phyloP scores from a whole-genome alignment of 176 grass and related monocot species.

The Dactylis glomerata region DNA sequence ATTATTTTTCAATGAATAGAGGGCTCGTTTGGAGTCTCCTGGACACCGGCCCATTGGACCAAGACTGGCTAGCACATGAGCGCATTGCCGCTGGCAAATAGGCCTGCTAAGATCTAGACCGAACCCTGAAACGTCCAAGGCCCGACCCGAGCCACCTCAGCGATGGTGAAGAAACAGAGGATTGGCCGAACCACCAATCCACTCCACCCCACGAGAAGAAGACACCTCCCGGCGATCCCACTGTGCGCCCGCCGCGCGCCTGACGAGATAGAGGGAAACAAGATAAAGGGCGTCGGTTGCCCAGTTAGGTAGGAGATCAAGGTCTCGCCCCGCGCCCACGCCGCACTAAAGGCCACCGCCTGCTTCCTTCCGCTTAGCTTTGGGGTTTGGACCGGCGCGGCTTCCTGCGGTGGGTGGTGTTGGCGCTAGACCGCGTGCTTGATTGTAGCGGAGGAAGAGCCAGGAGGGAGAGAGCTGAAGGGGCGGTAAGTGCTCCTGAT shows the following conservation, averaged over 20 bases:
- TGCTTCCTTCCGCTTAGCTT: not conserved
- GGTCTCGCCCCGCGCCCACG: constrained; percentile 33
- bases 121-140: too few relatives aligned
- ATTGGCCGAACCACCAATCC: not conserved
- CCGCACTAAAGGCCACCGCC: constrained; percentile 33
- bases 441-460: not conserved
- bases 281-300: not conserved
- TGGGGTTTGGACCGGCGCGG: constrained; percentile 26
- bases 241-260: not conserved
- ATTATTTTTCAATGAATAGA: too few relatives aligned
- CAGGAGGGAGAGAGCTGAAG: not conserved
- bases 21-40: too few relatives aligned
- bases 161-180: not conserved
- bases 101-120: not conserved
- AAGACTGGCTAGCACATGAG: too few relatives aligned
- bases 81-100: not conserved
- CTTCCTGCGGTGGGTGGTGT: constrained; percentile 27
- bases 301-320: constrained; percentile 42
- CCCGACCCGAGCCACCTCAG: not conserved
- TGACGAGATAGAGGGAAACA: not conserved
- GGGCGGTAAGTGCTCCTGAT: not conserved
- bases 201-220: not conserved
- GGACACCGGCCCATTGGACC: too few relatives aligned
- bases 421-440: not conserved
- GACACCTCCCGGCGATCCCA: not conserved